Evolutionary conservation across 78 protist species (phyloP).

Genomic region (Polysphondylium violaceum): DNA sequence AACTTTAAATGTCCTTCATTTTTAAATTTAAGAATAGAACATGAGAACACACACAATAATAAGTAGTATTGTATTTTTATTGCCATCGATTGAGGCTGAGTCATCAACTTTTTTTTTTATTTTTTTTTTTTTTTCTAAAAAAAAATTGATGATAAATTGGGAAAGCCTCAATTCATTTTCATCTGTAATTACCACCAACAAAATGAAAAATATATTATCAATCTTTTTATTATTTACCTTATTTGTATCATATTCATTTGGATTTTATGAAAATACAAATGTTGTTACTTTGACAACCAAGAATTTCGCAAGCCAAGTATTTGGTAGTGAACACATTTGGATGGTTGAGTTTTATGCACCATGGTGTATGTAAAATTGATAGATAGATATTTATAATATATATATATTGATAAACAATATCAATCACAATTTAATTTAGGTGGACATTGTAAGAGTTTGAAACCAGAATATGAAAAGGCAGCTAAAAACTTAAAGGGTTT

Average conservation of each 20-base stretch:
- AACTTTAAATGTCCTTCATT: neutral
- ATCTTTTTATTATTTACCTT: conserved; percentile 4
- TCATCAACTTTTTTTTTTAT: neutral
- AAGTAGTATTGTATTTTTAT: too few species aligned
- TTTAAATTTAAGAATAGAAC: neutral
- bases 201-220: conserved; percentile 5
- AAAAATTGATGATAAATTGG: neutral
- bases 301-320: conserved; percentile 51
- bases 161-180: neutral
- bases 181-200: neutral
- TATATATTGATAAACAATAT: neutral
- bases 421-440: neutral
- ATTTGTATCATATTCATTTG: neutral
- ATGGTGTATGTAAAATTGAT: conserved; percentile 59
- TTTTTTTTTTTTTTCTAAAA: neutral
- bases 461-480: conserved; percentile 79
- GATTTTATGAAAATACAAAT: conserved; percentile 27
- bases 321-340: conserved; percentile 43
- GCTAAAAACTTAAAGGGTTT: conserved; percentile 72
- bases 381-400: neutral
- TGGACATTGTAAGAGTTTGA: conserved; percentile 80
- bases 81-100: too few species aligned
- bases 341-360: conserved; percentile 88
- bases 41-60: neutral
- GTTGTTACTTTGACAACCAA: conserved; percentile 51